phyloP scores from a whole-genome alignment of 2,329 filamentous ascomycete species.

The Meredithiella fracta region DNA sequence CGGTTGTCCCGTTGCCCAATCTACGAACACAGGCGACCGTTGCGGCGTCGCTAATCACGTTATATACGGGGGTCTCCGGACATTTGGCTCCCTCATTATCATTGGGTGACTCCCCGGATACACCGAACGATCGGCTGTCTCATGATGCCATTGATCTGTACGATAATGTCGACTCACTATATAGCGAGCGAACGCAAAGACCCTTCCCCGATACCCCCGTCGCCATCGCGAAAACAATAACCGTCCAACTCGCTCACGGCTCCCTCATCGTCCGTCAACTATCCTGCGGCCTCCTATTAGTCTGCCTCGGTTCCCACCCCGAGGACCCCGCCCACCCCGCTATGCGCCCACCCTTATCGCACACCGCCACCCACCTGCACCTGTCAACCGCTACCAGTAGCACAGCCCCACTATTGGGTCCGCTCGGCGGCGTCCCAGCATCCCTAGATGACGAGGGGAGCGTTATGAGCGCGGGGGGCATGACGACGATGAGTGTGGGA shows the following conservation, averaged over 20 bases:
- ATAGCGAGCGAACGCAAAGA: background rate
- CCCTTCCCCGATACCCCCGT: background rate
- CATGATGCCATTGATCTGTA: no score
- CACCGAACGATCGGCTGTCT: no score
- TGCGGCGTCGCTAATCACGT: constrained; percentile 43
- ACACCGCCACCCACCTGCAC: background rate
- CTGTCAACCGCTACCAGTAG: constrained; percentile 14
- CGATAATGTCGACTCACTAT: no score
- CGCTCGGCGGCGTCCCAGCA: constrained; percentile 16
- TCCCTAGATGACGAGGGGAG: constrained; percentile 31
- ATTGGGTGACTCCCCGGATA: constrained; percentile 5
- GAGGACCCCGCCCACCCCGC: background rate
- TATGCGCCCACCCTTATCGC: background rate
- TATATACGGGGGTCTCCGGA: constrained; percentile 33
- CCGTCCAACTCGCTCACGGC: constrained; percentile 40
- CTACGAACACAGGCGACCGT: constrained; percentile 49
- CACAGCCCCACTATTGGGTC: constrained; percentile 20
- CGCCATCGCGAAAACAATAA: constrained; percentile 26
- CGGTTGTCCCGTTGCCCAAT: constrained; percentile 35
- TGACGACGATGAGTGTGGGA: constrained; percentile 24
- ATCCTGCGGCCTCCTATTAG: constrained; percentile 43
- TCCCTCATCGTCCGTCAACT: constrained; percentile 43
- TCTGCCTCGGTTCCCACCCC: constrained; percentile 36
- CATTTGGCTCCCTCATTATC: constrained; percentile 28
- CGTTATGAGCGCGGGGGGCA: constrained; percentile 29